These are phyloP conservation scores for Huntiella moniliformis DNA, from an alignment of 2,329 filamentous ascomycete genomes.

Conservation along the genomic window DNA sequence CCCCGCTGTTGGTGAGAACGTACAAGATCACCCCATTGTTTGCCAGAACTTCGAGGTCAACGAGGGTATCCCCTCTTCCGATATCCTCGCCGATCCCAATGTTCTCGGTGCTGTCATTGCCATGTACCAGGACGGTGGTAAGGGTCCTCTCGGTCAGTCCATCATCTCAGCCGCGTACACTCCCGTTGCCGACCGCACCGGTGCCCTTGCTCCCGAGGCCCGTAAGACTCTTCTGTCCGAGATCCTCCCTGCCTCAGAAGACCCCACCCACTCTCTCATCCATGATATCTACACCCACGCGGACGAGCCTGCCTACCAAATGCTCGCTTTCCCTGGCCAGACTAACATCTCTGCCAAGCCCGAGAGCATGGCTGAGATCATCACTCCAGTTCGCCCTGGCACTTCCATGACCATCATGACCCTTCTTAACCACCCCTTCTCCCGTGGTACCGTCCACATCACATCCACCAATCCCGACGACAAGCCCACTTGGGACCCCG, in stretches of 20 bases:
- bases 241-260: constrained; percentile 10
- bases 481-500: constrained; percentile 32
- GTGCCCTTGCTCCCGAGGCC: constrained; percentile 15
- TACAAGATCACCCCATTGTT: constrained; percentile 29
- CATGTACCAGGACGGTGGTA: constrained; percentile 20
- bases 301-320: constrained; percentile 18
- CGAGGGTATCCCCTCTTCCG: constrained; percentile 16
- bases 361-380: constrained; percentile 15
- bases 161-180: constrained; percentile 21
- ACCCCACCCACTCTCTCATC: constrained; percentile 14
- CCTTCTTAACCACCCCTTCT: constrained; percentile 42
- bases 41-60: constrained; percentile 24
- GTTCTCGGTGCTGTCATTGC: constrained; percentile 17
- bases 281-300: constrained; percentile 16
- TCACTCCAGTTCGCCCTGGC: constrained; percentile 17
- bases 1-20: constrained; percentile 38
- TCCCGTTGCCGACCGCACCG: constrained; percentile 17
- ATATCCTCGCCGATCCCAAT: constrained; percentile 20
- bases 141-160: constrained; percentile 21
- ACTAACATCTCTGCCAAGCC: constrained; percentile 15
- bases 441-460: constrained; percentile 41
- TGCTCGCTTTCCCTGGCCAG: constrained; percentile 19
- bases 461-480: constrained; percentile 22
- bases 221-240: constrained; percentile 15
- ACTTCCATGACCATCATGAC: constrained; percentile 33